Conservation (phyloP, 2,329 filamentous ascomycete genomes). For the Alternaria gaisen region DNA sequence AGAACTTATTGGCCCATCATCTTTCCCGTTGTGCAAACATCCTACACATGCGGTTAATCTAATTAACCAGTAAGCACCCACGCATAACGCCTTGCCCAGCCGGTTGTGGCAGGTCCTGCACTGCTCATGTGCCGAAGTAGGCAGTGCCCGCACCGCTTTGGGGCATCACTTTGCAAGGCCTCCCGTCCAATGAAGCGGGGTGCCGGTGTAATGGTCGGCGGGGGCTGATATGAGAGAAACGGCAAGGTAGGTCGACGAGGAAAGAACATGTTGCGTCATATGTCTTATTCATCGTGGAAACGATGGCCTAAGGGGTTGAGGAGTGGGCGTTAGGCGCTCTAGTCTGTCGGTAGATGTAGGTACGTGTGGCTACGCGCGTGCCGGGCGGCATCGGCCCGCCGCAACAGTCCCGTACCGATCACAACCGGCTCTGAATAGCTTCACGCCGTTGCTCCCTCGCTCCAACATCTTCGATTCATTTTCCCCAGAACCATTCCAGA, state of each 20-base stretch:
- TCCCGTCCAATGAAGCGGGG: conserved; percentile 5
- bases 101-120: conserved; percentile 7
- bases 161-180: neutral
- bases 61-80: conserved; percentile 16
- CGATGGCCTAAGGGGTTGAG: neutral
- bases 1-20: conserved; percentile 12
- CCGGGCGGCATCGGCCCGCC: conserved; percentile 4
- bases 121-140: conserved; percentile 16
- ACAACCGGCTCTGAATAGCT: conserved; percentile 2
- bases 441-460: neutral
- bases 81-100: conserved; percentile 16
- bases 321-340: conserved; percentile 2
- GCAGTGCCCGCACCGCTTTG: conserved; percentile 15
- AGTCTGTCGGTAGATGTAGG: neutral
- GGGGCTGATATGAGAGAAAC: neutral
- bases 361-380: conserved; percentile 1
- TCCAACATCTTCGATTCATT: neutral
- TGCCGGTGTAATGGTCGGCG: neutral
- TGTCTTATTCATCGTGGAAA: neutral
- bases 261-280: neutral
- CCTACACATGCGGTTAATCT: conserved; percentile 21
- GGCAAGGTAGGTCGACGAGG: neutral
- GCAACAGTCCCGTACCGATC: conserved; percentile 1
- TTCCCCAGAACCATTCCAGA: neutral
- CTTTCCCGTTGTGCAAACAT: conserved; percentile 3